Base-by-base conservation (phyloP, 257 asterid species). In the Paulownia fortunei region DNA sequence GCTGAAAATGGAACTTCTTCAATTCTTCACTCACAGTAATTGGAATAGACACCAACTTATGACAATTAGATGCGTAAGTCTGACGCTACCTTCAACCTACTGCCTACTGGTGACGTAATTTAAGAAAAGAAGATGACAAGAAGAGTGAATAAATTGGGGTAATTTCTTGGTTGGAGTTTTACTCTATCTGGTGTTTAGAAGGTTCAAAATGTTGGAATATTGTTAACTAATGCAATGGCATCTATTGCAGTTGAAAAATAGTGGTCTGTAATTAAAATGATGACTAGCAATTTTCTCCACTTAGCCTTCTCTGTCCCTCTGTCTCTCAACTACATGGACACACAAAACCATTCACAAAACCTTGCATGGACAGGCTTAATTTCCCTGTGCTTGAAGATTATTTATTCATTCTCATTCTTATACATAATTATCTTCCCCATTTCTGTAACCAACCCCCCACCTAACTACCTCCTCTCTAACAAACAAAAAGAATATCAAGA, bases 241-340 rank as follows among this genome's bases (percentile, higher is more conserved):
- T 47, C 37, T 37, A 9, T 15, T 10, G 74, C 74, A 66, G 66
- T 76, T 39, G 24, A n/a, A n/a, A n/a, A n/a, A 37, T 8, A n/a
- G 41, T 46, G 46, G 54, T 15, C 44, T 49, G 65, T 76, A 13
- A 24, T 52, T 9, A 23, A 36, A 18, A 6, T 74, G 11, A 44
- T 32, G 59, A 6, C 12, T 30, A 24, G 34, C 54, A 12, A 24
- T 24, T 19, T 34, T 6, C 55, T 42, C 26, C n/a, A 39, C 12
- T 0, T 62, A 7, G 39, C 49, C 24, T 15, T 46, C 12, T 61
- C 19, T 10, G 41, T 51, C 19, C 54, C n/a, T n/a, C 5, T 51
- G 6, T 51, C 44, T 49, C 36, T 19, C 46, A 37, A 16, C 55
- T 2, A 34, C 58, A 47, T n/a, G n/a, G n/a, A n/a, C n/a, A n/a